phyloP scores from a whole-genome alignment of 192 early-diverging fungal genomes.

The Anaeromyces robustus region DNA sequence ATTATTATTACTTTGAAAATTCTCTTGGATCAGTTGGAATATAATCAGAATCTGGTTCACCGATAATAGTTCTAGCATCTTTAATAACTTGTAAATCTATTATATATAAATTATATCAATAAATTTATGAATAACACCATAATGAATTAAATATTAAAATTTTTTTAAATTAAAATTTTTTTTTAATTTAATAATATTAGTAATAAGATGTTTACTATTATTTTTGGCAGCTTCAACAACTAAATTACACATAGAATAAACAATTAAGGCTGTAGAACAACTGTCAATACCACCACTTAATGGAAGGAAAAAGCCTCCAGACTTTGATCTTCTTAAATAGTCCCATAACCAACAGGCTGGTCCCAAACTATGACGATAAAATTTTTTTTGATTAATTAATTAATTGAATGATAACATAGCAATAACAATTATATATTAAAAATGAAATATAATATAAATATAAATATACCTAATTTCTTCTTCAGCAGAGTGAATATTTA shows the following conservation, averaged over 20 bases:
- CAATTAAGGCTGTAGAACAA: slow-evolving; percentile 74
- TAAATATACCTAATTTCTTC: slow-evolving; percentile 64
- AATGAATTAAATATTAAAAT: too few species aligned
- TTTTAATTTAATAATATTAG: slow-evolving; percentile 4
- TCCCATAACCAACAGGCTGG: slow-evolving; percentile 99
- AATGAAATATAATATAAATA: neutral
- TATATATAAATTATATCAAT: too few species aligned
- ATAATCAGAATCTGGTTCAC: slow-evolving; percentile 37
- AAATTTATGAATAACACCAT: too few species aligned
- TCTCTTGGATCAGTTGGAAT: slow-evolving; percentile 65
- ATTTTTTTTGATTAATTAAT: too few species aligned
- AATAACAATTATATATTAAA: neutral
- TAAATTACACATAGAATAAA: slow-evolving; percentile 78
- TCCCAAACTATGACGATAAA: slow-evolving; percentile 32
- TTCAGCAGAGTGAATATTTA: slow-evolving; percentile 54
- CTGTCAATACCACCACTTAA: slow-evolving; percentile 96
- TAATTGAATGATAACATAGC: too few species aligned
- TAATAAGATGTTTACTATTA: slow-evolving; percentile 19
- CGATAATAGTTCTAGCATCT: slow-evolving; percentile 52
- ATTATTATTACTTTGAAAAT: slow-evolving; percentile 41
- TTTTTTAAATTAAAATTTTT: too few species aligned
- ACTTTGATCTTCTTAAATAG: slow-evolving; percentile 81
- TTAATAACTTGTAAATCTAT: slow-evolving; percentile 48
- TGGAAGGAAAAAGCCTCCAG: slow-evolving; percentile 83
- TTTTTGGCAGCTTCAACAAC: slow-evolving; percentile 48